These are phyloP conservation scores for Talaromyces proteolyticus DNA, from an alignment of 495 filamentous ascomycete genomes.

Conservation along the genomic window DNA sequence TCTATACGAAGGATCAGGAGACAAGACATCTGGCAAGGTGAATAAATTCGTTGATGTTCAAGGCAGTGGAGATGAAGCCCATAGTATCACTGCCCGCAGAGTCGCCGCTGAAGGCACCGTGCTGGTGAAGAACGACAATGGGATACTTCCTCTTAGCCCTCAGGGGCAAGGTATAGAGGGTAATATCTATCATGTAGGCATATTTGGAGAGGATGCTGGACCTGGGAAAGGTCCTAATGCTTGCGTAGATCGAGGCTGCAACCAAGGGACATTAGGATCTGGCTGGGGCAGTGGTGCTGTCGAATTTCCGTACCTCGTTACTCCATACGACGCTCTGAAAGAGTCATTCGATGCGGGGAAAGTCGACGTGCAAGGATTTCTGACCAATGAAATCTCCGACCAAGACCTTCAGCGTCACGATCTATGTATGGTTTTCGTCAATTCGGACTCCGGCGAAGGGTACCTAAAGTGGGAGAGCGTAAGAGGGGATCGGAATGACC, in stretches of 20 bases:
- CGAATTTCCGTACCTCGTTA: constrained; percentile 76
- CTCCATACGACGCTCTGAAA: constrained; percentile 62
- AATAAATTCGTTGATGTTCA: constrained; percentile 75
- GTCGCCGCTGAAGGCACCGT: constrained; percentile 83
- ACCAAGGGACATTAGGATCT: constrained; percentile 74
- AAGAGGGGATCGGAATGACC: constrained; percentile 75
- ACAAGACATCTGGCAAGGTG: constrained; percentile 52
- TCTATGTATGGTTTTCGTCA: constrained; percentile 60
- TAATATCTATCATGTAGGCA: constrained; percentile 55
- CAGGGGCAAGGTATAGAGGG: constrained; percentile 33
- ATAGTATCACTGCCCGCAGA: constrained; percentile 61
- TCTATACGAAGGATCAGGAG: constrained; percentile 57
- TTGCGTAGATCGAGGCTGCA: constrained; percentile 73
- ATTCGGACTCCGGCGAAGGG: constrained; percentile 58
- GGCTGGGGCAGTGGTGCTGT: constrained; percentile 92
- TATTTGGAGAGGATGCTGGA: constrained; percentile 84
- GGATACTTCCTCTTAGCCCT: constrained; percentile 57
- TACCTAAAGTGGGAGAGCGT: constrained; percentile 59
- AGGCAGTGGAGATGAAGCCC: constrained; percentile 52
- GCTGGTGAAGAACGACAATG: constrained; percentile 70
- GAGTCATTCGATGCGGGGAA: constrained; percentile 51
- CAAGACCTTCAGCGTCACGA: constrained; percentile 46
- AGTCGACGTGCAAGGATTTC: constrained; percentile 53
- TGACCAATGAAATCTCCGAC: constrained; percentile 49
- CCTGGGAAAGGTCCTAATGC: constrained; percentile 63